Base-by-base conservation (phyloP, 352 stramenopile genomes). In the Phytopythium boreale region DNA sequence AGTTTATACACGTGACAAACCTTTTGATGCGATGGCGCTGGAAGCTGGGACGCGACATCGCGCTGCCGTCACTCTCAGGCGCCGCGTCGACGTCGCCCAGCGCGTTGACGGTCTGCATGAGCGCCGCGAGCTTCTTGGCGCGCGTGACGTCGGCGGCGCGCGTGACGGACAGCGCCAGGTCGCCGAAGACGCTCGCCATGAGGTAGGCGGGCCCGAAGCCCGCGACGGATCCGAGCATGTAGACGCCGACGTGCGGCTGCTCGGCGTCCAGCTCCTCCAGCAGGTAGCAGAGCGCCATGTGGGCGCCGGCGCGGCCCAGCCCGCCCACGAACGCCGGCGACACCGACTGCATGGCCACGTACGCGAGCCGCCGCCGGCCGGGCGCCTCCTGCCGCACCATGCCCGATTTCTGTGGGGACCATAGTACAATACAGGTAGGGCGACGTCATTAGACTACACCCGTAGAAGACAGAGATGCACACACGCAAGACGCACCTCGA, bases 321-420 rank as follows among this genome's bases (percentile, higher is more conserved):
- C 24, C 68, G 58, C 19, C 66, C 67, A 50, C 60, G 70, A 56
- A 77, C 66, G 11, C 72, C 0, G 73, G 66, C 37, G 79, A 61
- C 8, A 86, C 53, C 0, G 77, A 86, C 50, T 83, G 73, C 68
- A 85, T 66, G 46, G 77, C 46, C 20, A 81, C 72, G 47, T 80
- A 86, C 0, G 64, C 77, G 64, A 83, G 73, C 1, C 75, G 67
- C 15, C 73, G 72, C 2, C 72, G 22, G 24, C 6, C 72, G 0
- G 69, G 58, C 2, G 70, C 67, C 19, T 44, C 36, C 17, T 81
- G 72, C 0, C 67, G 59, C 2, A 81, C 68, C 15, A 77, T 58
- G 10, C 75, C 75, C 64, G 76, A 72, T 50, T 80, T 80, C 34
- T 39, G 10, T 20, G 15, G 37, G 39, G 2, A n/a, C n/a, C n/a